phyloP scores from a whole-genome alignment of 495 filamentous ascomycete genomes.

The Aspergillus avenaceus region DNA sequence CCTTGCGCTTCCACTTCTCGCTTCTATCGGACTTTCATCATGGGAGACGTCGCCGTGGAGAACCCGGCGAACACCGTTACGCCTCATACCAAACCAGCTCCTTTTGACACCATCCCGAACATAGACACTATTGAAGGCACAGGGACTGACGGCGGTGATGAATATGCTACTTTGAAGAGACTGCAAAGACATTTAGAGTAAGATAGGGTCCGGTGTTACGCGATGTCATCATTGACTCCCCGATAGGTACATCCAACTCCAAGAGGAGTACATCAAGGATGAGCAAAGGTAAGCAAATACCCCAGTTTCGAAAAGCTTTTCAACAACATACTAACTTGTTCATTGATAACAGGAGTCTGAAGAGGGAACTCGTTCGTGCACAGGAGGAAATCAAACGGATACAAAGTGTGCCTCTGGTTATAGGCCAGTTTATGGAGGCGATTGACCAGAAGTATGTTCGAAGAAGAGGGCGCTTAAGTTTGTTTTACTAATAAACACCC shows the following conservation, averaged over 20 bases:
- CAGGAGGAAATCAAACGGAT: constrained; percentile 99
- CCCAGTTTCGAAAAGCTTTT: not conserved
- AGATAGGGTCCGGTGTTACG: constrained; percentile 13
- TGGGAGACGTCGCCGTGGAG: constrained; percentile 84
- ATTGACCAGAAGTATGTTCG: constrained; percentile 90
- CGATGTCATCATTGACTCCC: constrained; percentile 25
- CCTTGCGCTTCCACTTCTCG: not conserved
- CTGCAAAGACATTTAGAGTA: constrained; percentile 94
- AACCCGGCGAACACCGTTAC: constrained; percentile 67
- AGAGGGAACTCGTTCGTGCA: constrained; percentile 92
- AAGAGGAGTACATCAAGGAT: constrained; percentile 99
- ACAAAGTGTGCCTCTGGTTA: constrained; percentile 95
- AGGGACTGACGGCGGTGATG: constrained; percentile 76
- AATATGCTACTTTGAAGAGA: constrained; percentile 93
- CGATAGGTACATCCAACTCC: constrained; percentile 84
- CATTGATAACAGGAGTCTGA: constrained; percentile 68
- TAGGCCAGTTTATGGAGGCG: constrained; percentile 99
- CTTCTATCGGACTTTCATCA: constrained; percentile 27
- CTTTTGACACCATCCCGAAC: constrained; percentile 79
- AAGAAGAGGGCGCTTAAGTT: not conserved
- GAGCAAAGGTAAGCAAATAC: constrained; percentile 72
- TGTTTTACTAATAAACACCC: constrained; percentile 19
- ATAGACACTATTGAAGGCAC: constrained; percentile 83
- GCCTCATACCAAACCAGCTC: constrained; percentile 71
- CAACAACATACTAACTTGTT: not conserved